phyloP scores from a whole-genome alignment of 257 asterid species.

The Solanum sejunctum region DNA sequence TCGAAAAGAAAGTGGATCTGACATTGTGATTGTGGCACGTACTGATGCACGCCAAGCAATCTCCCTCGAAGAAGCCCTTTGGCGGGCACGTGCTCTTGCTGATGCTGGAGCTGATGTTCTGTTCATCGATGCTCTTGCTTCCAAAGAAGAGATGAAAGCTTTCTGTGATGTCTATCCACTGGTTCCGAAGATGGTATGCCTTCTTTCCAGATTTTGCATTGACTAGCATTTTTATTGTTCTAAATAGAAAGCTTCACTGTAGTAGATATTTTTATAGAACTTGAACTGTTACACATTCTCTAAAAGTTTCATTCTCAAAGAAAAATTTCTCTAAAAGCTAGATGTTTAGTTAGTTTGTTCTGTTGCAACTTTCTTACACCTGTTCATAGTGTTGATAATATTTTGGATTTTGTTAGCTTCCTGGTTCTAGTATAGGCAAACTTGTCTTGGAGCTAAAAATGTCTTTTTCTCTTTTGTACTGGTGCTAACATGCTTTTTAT shows the following conservation, averaged over 20 bases:
- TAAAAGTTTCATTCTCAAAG: neutral
- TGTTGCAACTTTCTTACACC: neutral
- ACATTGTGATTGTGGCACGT: constrained; percentile 90
- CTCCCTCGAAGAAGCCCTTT: constrained; percentile 73
- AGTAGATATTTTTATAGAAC: neutral
- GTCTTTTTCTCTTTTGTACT: neutral
- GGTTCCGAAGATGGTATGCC: constrained; percentile 76
- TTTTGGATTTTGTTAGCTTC: neutral
- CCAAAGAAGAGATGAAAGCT: constrained; percentile 82
- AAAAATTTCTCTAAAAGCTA: neutral
- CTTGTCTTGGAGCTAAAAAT: neutral
- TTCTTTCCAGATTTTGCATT: neutral
- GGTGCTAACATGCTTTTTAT: neutral
- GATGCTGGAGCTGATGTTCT: constrained; percentile 96
- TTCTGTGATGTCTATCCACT: constrained; percentile 67
- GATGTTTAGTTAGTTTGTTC: neutral
- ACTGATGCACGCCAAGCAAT: constrained; percentile 95
- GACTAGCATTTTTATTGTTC: neutral
- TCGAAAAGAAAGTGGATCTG: constrained; percentile 79
- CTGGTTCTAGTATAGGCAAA: neutral
- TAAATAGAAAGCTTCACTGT: neutral
- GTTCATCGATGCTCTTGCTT: constrained; percentile 88
- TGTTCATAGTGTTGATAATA: neutral
- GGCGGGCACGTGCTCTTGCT: constrained; percentile 81
- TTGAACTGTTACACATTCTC: neutral